Percentiles rank a stretch among this genome's conserved stretches.
These are phyloP conservation scores for Durio zibethinus DNA, from an alignment of 345 rosid species.

Conservation along the genomic window DNA sequence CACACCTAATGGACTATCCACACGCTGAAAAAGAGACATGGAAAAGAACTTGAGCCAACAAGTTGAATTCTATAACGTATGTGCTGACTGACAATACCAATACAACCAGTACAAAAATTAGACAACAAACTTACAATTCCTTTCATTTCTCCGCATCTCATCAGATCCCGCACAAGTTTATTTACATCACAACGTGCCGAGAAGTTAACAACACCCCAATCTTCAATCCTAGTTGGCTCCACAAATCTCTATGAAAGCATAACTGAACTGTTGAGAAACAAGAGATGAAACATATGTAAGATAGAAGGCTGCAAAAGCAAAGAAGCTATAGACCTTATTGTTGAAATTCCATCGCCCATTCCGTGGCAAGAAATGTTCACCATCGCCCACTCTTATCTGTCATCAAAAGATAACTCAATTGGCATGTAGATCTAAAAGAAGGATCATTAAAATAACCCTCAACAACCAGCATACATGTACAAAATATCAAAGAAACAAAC, in stretches of 20 bases:
- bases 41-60: background rate
- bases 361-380: conserved; percentile 69
- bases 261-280: conserved; percentile 15
- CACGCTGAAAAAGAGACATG: conserved; percentile 24
- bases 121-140: conserved; percentile 65
- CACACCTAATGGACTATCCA: conserved; percentile 51
- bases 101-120: background rate
- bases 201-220: conserved; percentile 89
- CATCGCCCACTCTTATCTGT: conserved; percentile 85
- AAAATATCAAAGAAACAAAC: no score
- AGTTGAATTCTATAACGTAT: background rate
- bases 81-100: background rate
- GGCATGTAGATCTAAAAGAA: background rate
- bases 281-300: background rate
- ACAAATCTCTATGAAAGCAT: conserved; percentile 56
- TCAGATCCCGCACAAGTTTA: conserved; percentile 54
- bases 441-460: background rate
- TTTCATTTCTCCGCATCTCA: conserved; percentile 65
- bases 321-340: conserved; percentile 52
- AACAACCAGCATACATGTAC: no score
- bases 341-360: conserved; percentile 94
- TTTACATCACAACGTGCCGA: conserved; percentile 74
- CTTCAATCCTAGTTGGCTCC: conserved; percentile 60
- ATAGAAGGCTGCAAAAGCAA: background rate
- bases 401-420: background rate